phyloP scores from a whole-genome alignment of 2,329 filamentous ascomycete genomes.

The Sporothrix brunneoviolacea region DNA sequence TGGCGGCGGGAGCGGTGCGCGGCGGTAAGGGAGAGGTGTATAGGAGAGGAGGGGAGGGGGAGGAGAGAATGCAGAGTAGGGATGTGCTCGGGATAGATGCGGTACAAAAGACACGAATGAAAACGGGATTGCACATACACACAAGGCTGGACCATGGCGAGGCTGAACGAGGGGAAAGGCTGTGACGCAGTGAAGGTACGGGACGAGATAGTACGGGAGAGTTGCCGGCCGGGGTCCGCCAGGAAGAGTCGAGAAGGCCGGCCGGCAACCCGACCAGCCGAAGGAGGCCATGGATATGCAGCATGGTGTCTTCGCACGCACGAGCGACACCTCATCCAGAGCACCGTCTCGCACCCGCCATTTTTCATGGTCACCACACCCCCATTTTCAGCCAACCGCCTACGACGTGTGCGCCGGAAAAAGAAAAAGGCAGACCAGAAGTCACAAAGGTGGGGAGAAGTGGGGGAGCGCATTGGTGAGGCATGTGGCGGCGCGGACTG shows the following conservation, averaged over 20 bases:
- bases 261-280: no score
- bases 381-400: not conserved
- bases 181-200: no score
- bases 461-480: not conserved
- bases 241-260: no score
- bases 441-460: not conserved
- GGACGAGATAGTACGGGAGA: no score
- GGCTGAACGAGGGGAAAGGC: no score
- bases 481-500: no score
- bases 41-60: conserved; percentile 20
- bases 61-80: conserved; percentile 28
- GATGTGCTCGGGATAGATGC: not conserved
- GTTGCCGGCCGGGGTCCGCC: no score
- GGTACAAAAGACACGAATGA: not conserved
- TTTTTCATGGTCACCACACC: conserved; percentile 4
- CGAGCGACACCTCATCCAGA: no score
- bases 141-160: not conserved
- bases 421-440: conserved; percentile 2
- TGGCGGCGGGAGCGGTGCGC: conserved; percentile 53
- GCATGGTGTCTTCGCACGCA: no score
- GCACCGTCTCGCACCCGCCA: no score
- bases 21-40: conserved; percentile 30
- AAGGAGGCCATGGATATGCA: no score
- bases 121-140: not conserved
- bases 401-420: not conserved